phyloP scores from a whole-genome alignment of 306 rosid genomes.

The Dryas alaskensis region DNA sequence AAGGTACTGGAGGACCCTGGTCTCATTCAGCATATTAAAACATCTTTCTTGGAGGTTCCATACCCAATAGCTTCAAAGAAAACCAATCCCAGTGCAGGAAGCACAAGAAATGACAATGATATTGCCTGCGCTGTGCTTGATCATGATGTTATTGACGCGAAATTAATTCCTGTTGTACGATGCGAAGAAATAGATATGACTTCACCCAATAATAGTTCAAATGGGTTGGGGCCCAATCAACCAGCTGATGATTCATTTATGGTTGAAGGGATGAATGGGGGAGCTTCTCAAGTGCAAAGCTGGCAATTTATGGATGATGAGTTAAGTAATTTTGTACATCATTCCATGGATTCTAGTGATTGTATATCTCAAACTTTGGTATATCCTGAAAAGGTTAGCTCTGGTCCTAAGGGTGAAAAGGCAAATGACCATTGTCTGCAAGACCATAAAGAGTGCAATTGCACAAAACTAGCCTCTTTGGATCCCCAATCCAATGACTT shows the following conservation, averaged over 20 bases:
- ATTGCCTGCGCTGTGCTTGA: constrained; percentile 31
- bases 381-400: constrained; percentile 41
- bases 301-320: constrained; percentile 79
- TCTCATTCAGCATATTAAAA: constrained; percentile 52
- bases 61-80: constrained; percentile 29
- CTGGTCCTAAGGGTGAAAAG: constrained; percentile 30
- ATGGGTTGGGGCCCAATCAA: constrained; percentile 42
- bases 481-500: constrained; percentile 43
- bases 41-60: constrained; percentile 52
- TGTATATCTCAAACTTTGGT: constrained; percentile 74
- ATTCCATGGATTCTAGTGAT: constrained; percentile 74
- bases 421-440: constrained; percentile 21
- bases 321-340: constrained; percentile 52
- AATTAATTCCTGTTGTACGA: constrained; percentile 37
- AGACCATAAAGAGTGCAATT: constrained; percentile 41
- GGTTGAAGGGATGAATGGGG: constrained; percentile 45
- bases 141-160: constrained; percentile 38
- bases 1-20: constrained; percentile 68
- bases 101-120: constrained; percentile 31
- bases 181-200: constrained; percentile 36
- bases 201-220: constrained; percentile 56
- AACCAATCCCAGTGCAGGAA: constrained; percentile 24
- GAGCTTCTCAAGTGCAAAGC: constrained; percentile 61
- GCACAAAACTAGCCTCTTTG: constrained; percentile 40
- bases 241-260: constrained; percentile 42